phyloP scores from a whole-genome alignment of 345 rosid genomes.

The Linum lewisii region DNA sequence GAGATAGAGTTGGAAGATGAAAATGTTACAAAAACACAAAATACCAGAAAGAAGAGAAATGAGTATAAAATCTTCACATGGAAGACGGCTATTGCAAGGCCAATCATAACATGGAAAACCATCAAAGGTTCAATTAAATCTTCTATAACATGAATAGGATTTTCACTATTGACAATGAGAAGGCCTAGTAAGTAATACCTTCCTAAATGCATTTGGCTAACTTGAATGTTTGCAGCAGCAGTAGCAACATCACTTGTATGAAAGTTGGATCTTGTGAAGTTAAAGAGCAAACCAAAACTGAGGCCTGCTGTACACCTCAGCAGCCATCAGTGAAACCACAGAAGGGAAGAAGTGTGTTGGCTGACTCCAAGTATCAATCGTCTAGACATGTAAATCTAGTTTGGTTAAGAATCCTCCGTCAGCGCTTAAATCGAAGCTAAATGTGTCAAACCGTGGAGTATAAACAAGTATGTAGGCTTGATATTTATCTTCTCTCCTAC shows the following conservation, averaged over 20 bases:
- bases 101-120: no score
- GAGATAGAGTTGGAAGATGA: no score
- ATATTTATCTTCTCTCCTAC: neutral
- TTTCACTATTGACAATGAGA: no score
- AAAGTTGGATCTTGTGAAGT: slow-evolving; percentile 16
- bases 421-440: slow-evolving; percentile 37
- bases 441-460: slow-evolving; percentile 28
- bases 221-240: no score
- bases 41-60: no score
- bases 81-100: no score
- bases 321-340: slow-evolving; percentile 18
- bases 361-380: slow-evolving; percentile 42
- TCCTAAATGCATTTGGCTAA: no score
- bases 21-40: no score
- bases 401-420: slow-evolving; percentile 39
- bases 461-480: slow-evolving; percentile 27
- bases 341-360: slow-evolving; percentile 19
- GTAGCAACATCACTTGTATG: slow-evolving; percentile 28
- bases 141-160: no score
- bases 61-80: no score
- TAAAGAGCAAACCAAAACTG: slow-evolving; percentile 34
- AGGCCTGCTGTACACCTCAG: slow-evolving; percentile 42
- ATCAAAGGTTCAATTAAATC: no score
- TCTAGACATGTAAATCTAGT: slow-evolving; percentile 48
- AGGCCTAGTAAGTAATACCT: no score